Base-by-base conservation (phyloP, 2,329 filamentous ascomycete genomes). In the Akanthomyces dipterigenus region DNA sequence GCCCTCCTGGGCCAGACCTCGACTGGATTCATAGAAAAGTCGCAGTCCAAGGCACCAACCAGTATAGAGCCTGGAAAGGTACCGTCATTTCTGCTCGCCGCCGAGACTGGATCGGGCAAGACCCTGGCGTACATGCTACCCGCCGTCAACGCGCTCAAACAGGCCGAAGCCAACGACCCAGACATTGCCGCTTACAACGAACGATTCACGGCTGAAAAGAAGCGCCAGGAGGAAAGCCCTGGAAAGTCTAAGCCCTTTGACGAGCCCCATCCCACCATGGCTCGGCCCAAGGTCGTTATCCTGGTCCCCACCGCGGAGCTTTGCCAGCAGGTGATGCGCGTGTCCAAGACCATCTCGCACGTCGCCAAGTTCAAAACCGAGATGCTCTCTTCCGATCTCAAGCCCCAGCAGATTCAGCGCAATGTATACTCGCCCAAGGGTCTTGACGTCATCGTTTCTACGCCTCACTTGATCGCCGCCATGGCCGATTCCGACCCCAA, bases 51-150 rank as follows among this genome's bases (percentile, higher is more conserved):
- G 63, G 82, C 78, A 76, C 63, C 65, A 55, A 64, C 67, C 45
- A 54, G 49, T 20, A 31, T 48, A 9, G 24, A 11, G 16, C 49
- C 49, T 9, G 42, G 20, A 6, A 60, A 34, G 8, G 49, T 60
- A 8, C 50, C 58, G n/a, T 74, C 74, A 1, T 97, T 91, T 70
- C 81, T 99, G 14, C 80, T 99, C 55, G 95, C 95, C 4, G 95
- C 95, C 12, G 95, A 99, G 78, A 99, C 95, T 0, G 95, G 95
- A 14, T 98, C 95, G 0, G 95, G 95, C 63, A 99, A 99, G 79
- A 99, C 95, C 1, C 79, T 99, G 64, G 91, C 95, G 9, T 99
- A 99, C 71, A 78, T 98, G 5, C 76, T 97, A 5, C 96, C 95
- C 0, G 82, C 88, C 18, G 80, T 99, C 57, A 87, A 99, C 74